Conservation (phyloP, 805 yeast species). For the Wickerhamiella spandovensis region DNA sequence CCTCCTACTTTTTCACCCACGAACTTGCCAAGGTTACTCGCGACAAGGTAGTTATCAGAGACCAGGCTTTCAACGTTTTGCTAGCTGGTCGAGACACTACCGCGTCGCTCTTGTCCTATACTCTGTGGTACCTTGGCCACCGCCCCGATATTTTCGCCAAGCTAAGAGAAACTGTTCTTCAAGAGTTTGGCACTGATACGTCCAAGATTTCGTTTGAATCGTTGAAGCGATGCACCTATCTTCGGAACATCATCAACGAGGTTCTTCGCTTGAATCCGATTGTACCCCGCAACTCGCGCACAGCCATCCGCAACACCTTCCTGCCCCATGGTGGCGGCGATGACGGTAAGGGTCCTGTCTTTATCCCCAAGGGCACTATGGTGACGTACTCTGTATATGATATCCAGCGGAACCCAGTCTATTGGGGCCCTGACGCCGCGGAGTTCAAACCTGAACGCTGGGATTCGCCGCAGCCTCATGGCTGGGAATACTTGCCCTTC, state of each 20-base stretch:
- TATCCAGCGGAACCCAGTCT: constrained; percentile 27
- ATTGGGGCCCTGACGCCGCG: constrained; percentile 30
- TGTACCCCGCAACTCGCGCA: constrained; percentile 33
- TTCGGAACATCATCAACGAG: constrained; percentile 32
- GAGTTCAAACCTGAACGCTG: constrained; percentile 35
- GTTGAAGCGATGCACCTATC: constrained; percentile 32
- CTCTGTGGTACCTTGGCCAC: constrained; percentile 29
- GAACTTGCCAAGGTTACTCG: constrained; percentile 33
- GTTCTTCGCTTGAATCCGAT: constrained; percentile 33
- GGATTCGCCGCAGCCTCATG: constrained; percentile 22
- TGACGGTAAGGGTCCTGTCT: constrained; percentile 26
- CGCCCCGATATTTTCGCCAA: constrained; percentile 26
- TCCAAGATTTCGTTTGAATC: constrained; percentile 27
- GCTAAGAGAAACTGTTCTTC: constrained; percentile 21
- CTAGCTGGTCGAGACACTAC: constrained; percentile 38
- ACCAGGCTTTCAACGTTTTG: constrained; percentile 32
- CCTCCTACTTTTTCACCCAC: constrained; percentile 29
- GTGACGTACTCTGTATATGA: constrained; percentile 27
- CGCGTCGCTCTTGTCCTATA: constrained; percentile 31
- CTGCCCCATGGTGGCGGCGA: constrained; percentile 36
- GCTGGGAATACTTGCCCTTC: constrained; percentile 35
- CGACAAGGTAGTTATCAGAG: constrained; percentile 31
- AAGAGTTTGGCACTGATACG: constrained; percentile 18
- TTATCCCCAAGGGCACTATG: constrained; percentile 27
- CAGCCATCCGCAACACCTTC: constrained; percentile 30